A percentile compares a stretch with the other conserved stretches of the same genome.
Evolutionary conservation across 164 flowering plant genomes (phyloP).

Genomic region (Nymphaea thermarum): DNA sequence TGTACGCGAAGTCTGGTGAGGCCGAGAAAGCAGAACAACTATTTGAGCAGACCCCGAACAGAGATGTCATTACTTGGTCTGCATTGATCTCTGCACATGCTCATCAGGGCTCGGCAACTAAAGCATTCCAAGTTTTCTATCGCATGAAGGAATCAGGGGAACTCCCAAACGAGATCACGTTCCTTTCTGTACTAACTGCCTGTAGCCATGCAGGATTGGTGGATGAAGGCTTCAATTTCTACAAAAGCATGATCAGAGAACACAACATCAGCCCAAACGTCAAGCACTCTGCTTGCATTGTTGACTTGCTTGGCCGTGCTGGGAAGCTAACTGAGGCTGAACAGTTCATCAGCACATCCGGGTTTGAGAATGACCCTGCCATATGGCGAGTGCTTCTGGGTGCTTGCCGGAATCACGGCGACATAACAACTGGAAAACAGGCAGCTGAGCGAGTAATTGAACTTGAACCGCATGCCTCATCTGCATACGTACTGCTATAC

Average conservation of each 20-base stretch:
- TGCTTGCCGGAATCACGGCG: conserved; percentile 37
- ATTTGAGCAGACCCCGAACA: conserved; percentile 26
- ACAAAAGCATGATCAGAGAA: conserved; percentile 32
- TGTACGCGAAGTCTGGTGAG: conserved; percentile 55
- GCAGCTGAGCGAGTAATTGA: conserved; percentile 39
- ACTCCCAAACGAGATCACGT: conserved; percentile 38
- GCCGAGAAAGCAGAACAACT: conserved; percentile 30
- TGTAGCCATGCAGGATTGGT: conserved; percentile 61
- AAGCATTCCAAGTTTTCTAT: conserved; percentile 34
- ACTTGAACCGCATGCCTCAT: conserved; percentile 53
- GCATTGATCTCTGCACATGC: conserved; percentile 41
- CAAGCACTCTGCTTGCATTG: conserved; percentile 44
- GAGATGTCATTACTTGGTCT: conserved; percentile 44
- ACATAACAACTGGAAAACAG: conserved; percentile 20
- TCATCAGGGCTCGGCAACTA: conserved; percentile 45
- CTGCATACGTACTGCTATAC: conserved; percentile 48
- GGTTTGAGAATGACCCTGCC: conserved; percentile 30
- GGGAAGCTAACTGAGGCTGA: conserved; percentile 54
- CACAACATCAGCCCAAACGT: conserved; percentile 23
- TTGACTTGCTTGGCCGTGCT: conserved; percentile 54
- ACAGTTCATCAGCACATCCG: conserved; percentile 25
- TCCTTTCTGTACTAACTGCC: conserved; percentile 45
- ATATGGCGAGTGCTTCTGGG: conserved; percentile 54
- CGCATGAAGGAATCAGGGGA: conserved; percentile 26
- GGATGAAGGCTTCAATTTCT: conserved; percentile 49